Evolutionary conservation across 129 eudicot species (phyloP).

Genomic region (Mikania micrantha): DNA sequence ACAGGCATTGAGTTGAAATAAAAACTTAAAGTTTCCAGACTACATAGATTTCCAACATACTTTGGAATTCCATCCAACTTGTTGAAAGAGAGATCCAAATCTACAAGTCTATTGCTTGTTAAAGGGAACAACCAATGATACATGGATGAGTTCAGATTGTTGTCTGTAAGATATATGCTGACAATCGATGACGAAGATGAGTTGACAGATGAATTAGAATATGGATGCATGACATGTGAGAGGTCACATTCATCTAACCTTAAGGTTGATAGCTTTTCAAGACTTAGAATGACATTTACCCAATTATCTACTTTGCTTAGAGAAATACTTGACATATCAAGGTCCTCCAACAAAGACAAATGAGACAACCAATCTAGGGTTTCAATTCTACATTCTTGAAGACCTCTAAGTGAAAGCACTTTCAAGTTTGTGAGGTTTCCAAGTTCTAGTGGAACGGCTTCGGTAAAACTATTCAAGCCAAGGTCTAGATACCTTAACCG

Average conservation of each 20-base stretch:
- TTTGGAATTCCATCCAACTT: neutral
- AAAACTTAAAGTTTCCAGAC: neutral
- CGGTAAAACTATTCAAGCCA: neutral
- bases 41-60: neutral
- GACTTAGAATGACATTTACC: neutral
- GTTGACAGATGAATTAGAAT: neutral
- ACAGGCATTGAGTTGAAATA: neutral
- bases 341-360: neutral
- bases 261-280: neutral
- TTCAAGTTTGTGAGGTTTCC: conserved; percentile 6
- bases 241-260: neutral
- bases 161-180: neutral
- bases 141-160: conserved; percentile 13
- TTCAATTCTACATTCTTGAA: neutral
- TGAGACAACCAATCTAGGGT: neutral
- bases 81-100: neutral
- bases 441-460: neutral
- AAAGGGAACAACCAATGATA: neutral
- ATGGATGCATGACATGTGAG: neutral
- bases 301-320: conserved; percentile 2
- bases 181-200: neutral
- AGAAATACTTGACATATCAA: neutral
- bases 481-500: conserved; percentile 4
- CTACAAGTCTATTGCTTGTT: neutral
- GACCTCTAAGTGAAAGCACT: neutral